These are phyloP conservation scores for Maudiozyma saulgeensis DNA, from an alignment of 805 yeast species.

Conservation along the genomic window DNA sequence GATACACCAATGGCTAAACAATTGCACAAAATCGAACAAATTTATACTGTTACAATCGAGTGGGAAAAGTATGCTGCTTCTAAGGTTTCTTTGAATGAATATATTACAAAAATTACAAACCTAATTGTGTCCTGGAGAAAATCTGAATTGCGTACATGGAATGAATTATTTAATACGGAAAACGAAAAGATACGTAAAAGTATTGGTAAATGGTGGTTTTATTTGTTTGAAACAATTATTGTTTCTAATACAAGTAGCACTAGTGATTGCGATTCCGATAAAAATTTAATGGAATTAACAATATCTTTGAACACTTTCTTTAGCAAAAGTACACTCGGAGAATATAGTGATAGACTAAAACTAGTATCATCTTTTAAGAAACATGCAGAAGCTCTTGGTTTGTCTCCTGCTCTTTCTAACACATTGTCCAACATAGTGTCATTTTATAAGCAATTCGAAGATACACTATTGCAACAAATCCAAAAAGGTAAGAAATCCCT, in stretches of 20 bases:
- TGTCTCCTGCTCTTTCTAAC: slow-evolving; percentile 16
- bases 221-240: slow-evolving; percentile 73
- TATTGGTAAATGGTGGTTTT: slow-evolving; percentile 84
- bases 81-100: slow-evolving; percentile 52
- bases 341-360: slow-evolving; percentile 48
- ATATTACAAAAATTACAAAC: slow-evolving; percentile 48
- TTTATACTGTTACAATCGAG: slow-evolving; percentile 71
- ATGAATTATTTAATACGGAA: slow-evolving; percentile 59
- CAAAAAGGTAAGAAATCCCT: slow-evolving; percentile 40
- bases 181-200: slow-evolving; percentile 37
- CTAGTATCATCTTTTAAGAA: slow-evolving; percentile 55
- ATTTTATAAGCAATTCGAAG: slow-evolving; percentile 59
- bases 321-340: slow-evolving; percentile 70
- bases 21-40: slow-evolving; percentile 76
- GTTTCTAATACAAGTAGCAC: slow-evolving; percentile 32
- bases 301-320: slow-evolving; percentile 65
- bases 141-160: slow-evolving; percentile 81
- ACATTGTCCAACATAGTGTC: slow-evolving; percentile 34
- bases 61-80: slow-evolving; percentile 91
- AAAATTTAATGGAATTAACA: slow-evolving; percentile 25
- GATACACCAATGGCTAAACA: slow-evolving; percentile 67
- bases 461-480: slow-evolving; percentile 39
- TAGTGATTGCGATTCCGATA: slow-evolving; percentile 19
- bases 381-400: slow-evolving; percentile 36
- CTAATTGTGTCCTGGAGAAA: slow-evolving; percentile 87